Evolutionary conservation across 305 asterid genomes (phyloP), one percentile per base, ranked within the genome.

Genomic region (Fraxinus sp.): DNA sequence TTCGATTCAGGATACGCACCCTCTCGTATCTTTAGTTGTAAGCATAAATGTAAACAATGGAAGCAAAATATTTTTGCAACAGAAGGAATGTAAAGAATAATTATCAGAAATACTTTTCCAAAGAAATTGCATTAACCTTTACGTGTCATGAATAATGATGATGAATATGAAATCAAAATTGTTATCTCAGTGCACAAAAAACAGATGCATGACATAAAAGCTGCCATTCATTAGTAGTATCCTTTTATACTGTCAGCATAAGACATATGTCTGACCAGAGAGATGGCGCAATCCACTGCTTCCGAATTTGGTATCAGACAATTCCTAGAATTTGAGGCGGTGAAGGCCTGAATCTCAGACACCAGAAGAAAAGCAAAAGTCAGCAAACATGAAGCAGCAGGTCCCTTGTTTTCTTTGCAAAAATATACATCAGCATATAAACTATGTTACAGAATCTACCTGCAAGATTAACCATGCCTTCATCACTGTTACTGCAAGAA

Each of bases 271-370:
- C 91, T 89, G 82, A 92, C 98, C 98, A 83, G 98, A 92, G 81
- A 97, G 92, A 92, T 93, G 94, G 36, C 90, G 93, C 24, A 97
- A 84, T 73, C 98, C 98, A 86, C 66, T 86, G 89, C 91, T 93
- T 79, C 98, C 98, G 37, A 95, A 94, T 83, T 97, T 96, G 62
- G 98, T 97, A 86, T 97, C 99, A 43, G 98, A 95, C 85, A 97
- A 80, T 91, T 92, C 98, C 88, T 93, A 89, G 87, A 83, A 90
- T 87, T 92, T 97, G 88, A 97, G 89, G 83, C 85, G 83, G 80
- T 86, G 87, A 78, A 95, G 91, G 78, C 96, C 99, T 95, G 90
- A 72, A 68, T 57, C 77, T 85, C 77, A 83, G 59, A 87, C 62
- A 79, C 76, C 79, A 62, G 64, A 85, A 39, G 59, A 81, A 77